Evolutionary conservation across 306 rosid genomes (phyloP), one percentile per base, ranked within the genome.

Genomic region (Citrullus colocynthis): DNA sequence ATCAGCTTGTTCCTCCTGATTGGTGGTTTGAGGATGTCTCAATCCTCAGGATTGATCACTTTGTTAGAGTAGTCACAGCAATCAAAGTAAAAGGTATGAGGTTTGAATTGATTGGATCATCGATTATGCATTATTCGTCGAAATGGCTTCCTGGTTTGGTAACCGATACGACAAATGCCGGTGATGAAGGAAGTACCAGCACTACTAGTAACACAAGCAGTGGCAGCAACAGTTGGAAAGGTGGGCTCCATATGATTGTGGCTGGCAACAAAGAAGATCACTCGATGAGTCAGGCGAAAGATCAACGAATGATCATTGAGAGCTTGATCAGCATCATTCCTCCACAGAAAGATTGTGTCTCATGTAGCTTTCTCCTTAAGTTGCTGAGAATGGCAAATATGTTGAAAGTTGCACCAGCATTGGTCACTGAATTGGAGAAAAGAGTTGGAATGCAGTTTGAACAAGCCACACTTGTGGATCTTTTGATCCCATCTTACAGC

Each of bases 21-120:
- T 96, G 99, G 99, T 96, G 99, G 99, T 96, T 92, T 79, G 99
- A 96, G 83, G 99, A 96, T 78, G 93, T 84, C 75, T 89, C 98
- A 2, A 89, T 96, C 75, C 89, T 96, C 6, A 85, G 99, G 84
- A 96, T 96, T 69, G 99, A 96, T 85, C 99, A 96, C 72, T 96
- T 88, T 87, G 93, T 96, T 36, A 87, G 97, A 79, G 99, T 96
- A 66, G 86, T 96, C 12, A 96, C 98, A 30, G 99, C 99, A 6
- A 92, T 96, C 51, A 96, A 89, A 81, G 99, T 92, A 37, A 96
- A 92, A 84, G 99, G 99, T 34, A 92, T 96, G 97, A 85, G 96
- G 58, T 91, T 84, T 76, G 98, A 92, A 63, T 81, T 92, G 34
- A 84, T 89, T 34, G 99, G 99, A 76, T 92, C 98, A 73, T 81